These are phyloP conservation scores for Phialemonium atrogriseum DNA, from an alignment of 2,329 filamentous ascomycete species.

Conservation along the genomic window DNA sequence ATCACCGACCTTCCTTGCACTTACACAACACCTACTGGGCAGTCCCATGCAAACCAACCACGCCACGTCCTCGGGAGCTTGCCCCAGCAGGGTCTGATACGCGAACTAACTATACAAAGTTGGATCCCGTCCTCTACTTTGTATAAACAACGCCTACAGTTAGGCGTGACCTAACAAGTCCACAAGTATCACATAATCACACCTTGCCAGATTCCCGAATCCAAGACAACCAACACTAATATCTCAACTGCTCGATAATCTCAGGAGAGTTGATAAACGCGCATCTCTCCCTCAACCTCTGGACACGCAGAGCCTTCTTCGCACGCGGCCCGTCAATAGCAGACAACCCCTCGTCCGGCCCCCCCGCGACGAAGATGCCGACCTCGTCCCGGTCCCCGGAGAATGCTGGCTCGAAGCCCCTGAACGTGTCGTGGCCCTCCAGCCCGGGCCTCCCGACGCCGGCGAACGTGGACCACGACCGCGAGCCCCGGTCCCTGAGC, in stretches of 20 bases:
- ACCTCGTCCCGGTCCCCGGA: slow-evolving; percentile 13
- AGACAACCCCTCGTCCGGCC: slow-evolving; percentile 32
- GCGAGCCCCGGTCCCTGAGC: slow-evolving; percentile 28
- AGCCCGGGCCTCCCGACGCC: slow-evolving; percentile 25
- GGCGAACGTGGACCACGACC: slow-evolving; percentile 40
- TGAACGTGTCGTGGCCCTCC: slow-evolving; percentile 25
- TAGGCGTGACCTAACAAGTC: too few relatives aligned
- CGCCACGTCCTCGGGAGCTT: too few relatives aligned
- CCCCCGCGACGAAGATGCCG: slow-evolving; percentile 34
- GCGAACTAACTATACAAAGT: too few relatives aligned
- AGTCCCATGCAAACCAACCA: too few relatives aligned
- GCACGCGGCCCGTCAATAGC: slow-evolving; percentile 25
- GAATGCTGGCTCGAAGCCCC: slow-evolving; percentile 32
- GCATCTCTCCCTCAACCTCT: slow-evolving; percentile 38
- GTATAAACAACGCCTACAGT: too few relatives aligned
- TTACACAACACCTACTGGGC: too few relatives aligned
- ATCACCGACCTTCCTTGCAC: too few relatives aligned
- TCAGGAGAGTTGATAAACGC: slow-evolving; percentile 34
- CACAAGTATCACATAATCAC: too few relatives aligned
- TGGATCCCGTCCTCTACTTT: too few relatives aligned
- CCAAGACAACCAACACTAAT: too few relatives aligned
- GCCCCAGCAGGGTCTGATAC: too few relatives aligned
- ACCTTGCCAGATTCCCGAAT: too few relatives aligned
- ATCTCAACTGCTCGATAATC: slow-evolving; percentile 31
- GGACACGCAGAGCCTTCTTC: slow-evolving; percentile 24